Base-by-base conservation (phyloP, 1,139 yeast genomes). In the Zygotorulaspora mrakii region DNA sequence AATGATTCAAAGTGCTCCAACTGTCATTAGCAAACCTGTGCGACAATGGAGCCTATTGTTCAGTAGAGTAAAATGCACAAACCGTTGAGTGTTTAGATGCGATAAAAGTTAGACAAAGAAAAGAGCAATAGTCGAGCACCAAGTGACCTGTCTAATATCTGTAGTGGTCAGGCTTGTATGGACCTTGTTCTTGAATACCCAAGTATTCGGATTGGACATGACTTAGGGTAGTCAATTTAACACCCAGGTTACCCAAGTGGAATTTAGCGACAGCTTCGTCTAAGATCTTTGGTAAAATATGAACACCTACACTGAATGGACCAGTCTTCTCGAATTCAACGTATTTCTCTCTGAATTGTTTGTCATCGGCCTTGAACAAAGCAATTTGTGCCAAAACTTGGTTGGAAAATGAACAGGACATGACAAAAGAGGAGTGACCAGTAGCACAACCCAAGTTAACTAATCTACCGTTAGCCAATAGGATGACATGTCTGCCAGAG, bases 401-500 rank as follows among this genome's bases (percentile, higher is more conserved):
- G 85, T 91, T 91, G 61, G 97, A 87, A 95, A 91, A 91, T 46
- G 98, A 91, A 78, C 98, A 91, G 53, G 97, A 89, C 99, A 91
- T 91, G 67, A 91, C 98, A 68, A 91, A 91, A 40, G 97, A 88
- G 47, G 98, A 85, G 79, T 91, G 99, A 67, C 99, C 99, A 66
- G 98, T 94, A 68, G 98, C 99, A 77, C 98, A 94, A 64, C 99
- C 99, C 70, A 91, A 80, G 89, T 91, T 91, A 69, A 91, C 98
- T 67, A 91, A 83, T 79, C 99, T 89, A 74, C 99, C 99, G 74
- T 89, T 96, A 59, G 99, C 99, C 65, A 91, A 84, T 68, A 91
- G 79, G 74, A 91, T 89, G 66, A 91, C 67, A 77, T 91, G 98
- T 69, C 85, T 87, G 65, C 98, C 98, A 63, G 76, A 76, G 66